Base-by-base conservation (phyloP, 2,329 filamentous ascomycete species). In the Pseudovirgaria hyperparasitica region DNA sequence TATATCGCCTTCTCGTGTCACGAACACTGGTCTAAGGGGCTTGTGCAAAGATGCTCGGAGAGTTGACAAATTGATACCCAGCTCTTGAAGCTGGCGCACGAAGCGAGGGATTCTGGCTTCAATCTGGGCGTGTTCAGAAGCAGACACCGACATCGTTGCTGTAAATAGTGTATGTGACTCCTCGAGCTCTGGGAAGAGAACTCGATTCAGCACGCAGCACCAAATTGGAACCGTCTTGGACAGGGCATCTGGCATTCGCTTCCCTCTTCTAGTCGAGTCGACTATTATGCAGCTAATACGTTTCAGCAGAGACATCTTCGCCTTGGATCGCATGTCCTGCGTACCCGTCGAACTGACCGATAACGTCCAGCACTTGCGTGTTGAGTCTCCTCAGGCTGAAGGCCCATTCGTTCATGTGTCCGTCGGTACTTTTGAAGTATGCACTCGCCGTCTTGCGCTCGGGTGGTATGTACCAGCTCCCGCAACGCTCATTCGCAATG, bases 351-450 rank as follows among this genome's bases (percentile, higher is more conserved):
- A 71, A 48, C 30, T 59, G 45, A 34, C 68, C 72, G 29, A 87
- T 65, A 21, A 86, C 44, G 18, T 74, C 65, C 26, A 94, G 52
- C 10, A 96, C 49, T 37, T 92, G 81, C 42, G 93, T 48, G 48
- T 98, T 98, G 44, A 96, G 56, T 37, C 90, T 66, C 36, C 90
- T 63, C 13, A 77, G 69, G 54, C 82, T 93, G 48, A 96, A 93
- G 34, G 76, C 71, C 90, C 90, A 98, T 45, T 92, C 76, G 6
- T 82, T 76, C 27, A 76, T 74, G 52, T 98, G 90, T 1, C 90
- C 90, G 57, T 98, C 90, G 2, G 90, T 98, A 55, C 82, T 92
- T 64, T 98, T 98, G 58, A 96, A 98, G 56, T 96, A 98, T 17
- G 79, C 82, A 38, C 80, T 85, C 17, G 71, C 80, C 2, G 49